phyloP scores from a whole-genome alignment of 805 yeast species.

The Clavispora carvajalis region DNA sequence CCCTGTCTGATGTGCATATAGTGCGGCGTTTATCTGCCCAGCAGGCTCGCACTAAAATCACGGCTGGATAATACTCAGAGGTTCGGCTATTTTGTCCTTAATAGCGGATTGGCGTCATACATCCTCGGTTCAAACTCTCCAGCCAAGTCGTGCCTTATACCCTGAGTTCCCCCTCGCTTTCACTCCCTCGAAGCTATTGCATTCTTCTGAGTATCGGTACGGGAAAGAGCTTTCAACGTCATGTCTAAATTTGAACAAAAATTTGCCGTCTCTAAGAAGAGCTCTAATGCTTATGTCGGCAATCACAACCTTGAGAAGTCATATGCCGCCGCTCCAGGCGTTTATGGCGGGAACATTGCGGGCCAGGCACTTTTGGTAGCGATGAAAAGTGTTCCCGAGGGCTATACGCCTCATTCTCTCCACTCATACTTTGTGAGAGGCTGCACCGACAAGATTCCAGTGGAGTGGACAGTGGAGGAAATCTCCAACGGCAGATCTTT shows the following conservation, averaged over 20 bases:
- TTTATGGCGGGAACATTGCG: slow-evolving; percentile 37
- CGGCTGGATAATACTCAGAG: too few relatives aligned
- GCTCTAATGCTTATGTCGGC: slow-evolving; percentile 3
- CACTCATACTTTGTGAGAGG: slow-evolving; percentile 38
- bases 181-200: too few relatives aligned
- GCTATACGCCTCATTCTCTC: slow-evolving; percentile 37
- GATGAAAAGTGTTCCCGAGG: slow-evolving; percentile 27
- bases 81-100: too few relatives aligned
- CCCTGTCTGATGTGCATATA: too few relatives aligned
- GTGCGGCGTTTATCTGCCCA: too few relatives aligned
- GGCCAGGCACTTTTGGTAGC: slow-evolving; percentile 34
- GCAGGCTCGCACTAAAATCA: too few relatives aligned
- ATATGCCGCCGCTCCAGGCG: slow-evolving; percentile 24
- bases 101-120: too few relatives aligned
- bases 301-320: slow-evolving; percentile 25
- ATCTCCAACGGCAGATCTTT: slow-evolving; percentile 32
- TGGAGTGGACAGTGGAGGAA: slow-evolving; percentile 30
- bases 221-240: too few relatives aligned
- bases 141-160: too few relatives aligned
- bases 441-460: slow-evolving; percentile 25
- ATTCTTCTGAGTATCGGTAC: too few relatives aligned
- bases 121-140: too few relatives aligned
- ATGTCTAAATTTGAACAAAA: slow-evolving; percentile 8
- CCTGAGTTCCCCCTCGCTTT: not conserved
- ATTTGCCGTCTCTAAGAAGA: slow-evolving; percentile 6